Conservation (phyloP, 345 rosid genomes). For the Isatis tinctoria region DNA sequence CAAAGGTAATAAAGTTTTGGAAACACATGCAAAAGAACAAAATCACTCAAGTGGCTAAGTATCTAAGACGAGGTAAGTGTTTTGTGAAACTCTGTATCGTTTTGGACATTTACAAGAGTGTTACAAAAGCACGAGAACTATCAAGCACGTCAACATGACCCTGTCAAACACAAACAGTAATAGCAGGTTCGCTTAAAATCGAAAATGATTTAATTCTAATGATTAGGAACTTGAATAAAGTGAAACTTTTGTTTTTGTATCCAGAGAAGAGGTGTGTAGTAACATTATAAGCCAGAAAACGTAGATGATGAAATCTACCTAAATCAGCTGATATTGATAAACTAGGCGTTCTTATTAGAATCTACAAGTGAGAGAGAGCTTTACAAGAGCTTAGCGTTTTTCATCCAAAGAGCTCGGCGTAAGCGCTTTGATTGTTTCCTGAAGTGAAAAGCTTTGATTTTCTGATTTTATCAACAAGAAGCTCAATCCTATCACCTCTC, state of each 20-base stretch:
- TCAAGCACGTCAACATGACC: constrained; percentile 77
- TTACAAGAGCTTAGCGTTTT: constrained; percentile 92
- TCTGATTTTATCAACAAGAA: constrained; percentile 95
- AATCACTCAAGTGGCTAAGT: constrained; percentile 12
- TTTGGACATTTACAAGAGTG: constrained; percentile 29
- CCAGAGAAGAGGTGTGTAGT: not conserved
- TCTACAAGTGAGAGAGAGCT: constrained; percentile 13
- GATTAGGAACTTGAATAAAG: not conserved
- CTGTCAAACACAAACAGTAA: constrained; percentile 41
- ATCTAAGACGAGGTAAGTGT: not conserved
- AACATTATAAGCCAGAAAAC: not conserved
- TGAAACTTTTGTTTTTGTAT: not conserved
- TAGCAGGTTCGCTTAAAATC: not conserved
- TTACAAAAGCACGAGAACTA: constrained; percentile 45
- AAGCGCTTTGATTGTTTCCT: constrained; percentile 94
- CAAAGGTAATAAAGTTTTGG: not conserved
- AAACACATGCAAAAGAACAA: not conserved
- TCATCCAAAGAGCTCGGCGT: constrained; percentile 93
- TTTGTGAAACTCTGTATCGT: not conserved
- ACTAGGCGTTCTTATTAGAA: not conserved
- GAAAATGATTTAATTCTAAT: not conserved
- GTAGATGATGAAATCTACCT: not conserved
- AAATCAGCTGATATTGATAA: not conserved
- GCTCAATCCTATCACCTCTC: constrained; percentile 94
- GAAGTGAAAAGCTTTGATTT: constrained; percentile 85